These are phyloP conservation scores for Berberis thunbergii DNA, from an alignment of 164 flowering plant genomes.

Conservation along the genomic window DNA sequence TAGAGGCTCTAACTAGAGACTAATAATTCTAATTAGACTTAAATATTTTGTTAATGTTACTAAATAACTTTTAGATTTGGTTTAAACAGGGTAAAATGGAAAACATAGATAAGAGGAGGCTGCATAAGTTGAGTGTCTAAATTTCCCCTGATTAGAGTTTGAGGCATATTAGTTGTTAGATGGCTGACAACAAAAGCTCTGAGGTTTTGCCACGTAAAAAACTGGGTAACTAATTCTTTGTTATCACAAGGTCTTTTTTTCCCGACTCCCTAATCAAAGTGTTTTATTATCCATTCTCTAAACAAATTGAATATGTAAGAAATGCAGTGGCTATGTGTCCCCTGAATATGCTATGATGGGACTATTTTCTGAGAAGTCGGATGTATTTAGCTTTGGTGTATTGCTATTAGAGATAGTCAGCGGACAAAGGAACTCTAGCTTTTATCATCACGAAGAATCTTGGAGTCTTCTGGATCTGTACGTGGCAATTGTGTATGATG, in stretches of 20 bases:
- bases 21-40: too few relatives aligned
- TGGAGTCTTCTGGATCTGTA: conserved; percentile 10
- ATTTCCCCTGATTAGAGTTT: too few relatives aligned
- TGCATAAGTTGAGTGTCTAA: too few relatives aligned
- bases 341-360: conserved; percentile 19
- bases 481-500: neutral
- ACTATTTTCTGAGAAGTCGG: conserved; percentile 10
- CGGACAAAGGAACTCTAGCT: conserved; percentile 9
- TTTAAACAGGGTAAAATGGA: too few relatives aligned
- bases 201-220: too few relatives aligned
- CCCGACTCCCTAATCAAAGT: neutral
- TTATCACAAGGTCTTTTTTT: too few relatives aligned
- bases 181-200: too few relatives aligned
- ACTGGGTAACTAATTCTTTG: neutral
- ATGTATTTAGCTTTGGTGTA: conserved; percentile 19
- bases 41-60: too few relatives aligned
- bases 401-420: conserved; percentile 16
- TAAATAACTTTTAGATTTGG: too few relatives aligned
- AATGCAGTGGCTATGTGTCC: conserved; percentile 17
- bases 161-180: too few relatives aligned
- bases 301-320: neutral
- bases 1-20: too few relatives aligned
- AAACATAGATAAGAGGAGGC: too few relatives aligned
- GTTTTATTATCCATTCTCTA: neutral
- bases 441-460: neutral